These are phyloP conservation scores for Citeromyces hawaiiensis DNA, from an alignment of 1,139 yeast species.

Conservation along the genomic window DNA sequence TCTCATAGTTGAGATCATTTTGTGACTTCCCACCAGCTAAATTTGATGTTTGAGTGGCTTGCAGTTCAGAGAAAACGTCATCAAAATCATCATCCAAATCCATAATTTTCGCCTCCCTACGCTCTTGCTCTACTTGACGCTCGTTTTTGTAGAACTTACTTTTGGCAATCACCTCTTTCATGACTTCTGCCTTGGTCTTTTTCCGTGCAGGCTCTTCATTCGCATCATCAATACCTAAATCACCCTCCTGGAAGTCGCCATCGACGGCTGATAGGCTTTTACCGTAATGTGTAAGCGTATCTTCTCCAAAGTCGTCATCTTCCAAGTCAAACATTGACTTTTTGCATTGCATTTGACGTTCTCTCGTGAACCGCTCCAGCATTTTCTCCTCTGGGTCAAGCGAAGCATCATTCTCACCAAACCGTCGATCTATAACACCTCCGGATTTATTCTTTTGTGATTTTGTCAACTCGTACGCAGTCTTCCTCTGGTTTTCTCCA, in stretches of 20 bases:
- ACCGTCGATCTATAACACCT: conserved; percentile 72
- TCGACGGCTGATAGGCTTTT: conserved; percentile 44
- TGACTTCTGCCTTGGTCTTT: conserved; percentile 86
- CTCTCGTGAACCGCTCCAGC: conserved; percentile 89
- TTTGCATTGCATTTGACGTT: conserved; percentile 51
- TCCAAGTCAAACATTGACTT: conserved; percentile 58
- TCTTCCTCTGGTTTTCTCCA: conserved; percentile 62
- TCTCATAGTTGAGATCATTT: conserved; percentile 56
- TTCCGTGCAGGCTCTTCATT: conserved; percentile 37
- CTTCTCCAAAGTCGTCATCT: conserved; percentile 44
- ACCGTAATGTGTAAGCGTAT: conserved; percentile 70
- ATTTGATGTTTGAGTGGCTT: conserved; percentile 13
- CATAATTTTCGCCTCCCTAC: conserved; percentile 56
- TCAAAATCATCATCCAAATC: conserved; percentile 72
- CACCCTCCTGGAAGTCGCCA: conserved; percentile 19
- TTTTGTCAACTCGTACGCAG: conserved; percentile 54
- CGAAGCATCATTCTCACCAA: conserved; percentile 72
- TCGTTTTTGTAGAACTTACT: conserved; percentile 83
- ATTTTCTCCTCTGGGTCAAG: conserved; percentile 82
- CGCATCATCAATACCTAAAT: conserved; percentile 20
- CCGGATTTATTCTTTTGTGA: conserved; percentile 59
- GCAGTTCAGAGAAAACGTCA: conserved; percentile 39
- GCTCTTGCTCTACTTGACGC: conserved; percentile 68
- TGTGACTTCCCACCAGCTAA: conserved; percentile 11
- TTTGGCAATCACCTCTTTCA: conserved; percentile 94